phyloP scores from a whole-genome alignment of 345 rosid genomes.

The Eucalyptus viminalis region DNA sequence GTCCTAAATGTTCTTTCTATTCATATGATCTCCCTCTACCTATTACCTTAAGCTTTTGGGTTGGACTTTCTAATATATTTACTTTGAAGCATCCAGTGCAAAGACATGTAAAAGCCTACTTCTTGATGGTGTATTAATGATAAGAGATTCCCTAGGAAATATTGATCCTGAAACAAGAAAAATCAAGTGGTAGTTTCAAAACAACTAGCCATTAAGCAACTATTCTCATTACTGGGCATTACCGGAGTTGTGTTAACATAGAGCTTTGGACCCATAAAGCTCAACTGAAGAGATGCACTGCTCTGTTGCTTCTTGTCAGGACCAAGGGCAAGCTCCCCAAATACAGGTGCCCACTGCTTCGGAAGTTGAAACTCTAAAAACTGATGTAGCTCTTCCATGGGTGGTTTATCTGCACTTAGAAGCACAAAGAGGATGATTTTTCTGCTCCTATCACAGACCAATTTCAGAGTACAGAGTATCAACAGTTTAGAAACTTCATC shows the following conservation, averaged over 20 bases:
- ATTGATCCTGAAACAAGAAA: background rate
- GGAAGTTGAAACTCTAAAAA: constrained; percentile 48
- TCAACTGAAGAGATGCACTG: constrained; percentile 27
- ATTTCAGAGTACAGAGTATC: background rate
- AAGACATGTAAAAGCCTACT: background rate
- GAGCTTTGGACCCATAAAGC: constrained; percentile 43
- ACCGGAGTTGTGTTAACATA: constrained; percentile 28
- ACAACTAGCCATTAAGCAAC: background rate
- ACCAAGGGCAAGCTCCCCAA: constrained; percentile 37
- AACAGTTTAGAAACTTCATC: background rate
- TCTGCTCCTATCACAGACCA: background rate
- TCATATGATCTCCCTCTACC: too few species aligned
- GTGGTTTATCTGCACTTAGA: constrained; percentile 24
- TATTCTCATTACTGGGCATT: background rate
- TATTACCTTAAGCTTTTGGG: too few species aligned
- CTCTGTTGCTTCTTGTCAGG: constrained; percentile 26
- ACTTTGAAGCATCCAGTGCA: background rate
- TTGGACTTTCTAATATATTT: background rate
- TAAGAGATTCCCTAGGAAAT: background rate
- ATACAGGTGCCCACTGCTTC: constrained; percentile 43
- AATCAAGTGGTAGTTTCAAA: background rate
- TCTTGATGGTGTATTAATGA: background rate
- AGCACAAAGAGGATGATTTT: background rate
- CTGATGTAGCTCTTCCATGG: constrained; percentile 37
- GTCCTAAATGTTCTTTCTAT: too few species aligned